Evolutionary conservation across 2,329 filamentous ascomycete species (phyloP), one percentile per base, ranked within the genome.

Genomic region (Aspergillus brasiliensis): DNA sequence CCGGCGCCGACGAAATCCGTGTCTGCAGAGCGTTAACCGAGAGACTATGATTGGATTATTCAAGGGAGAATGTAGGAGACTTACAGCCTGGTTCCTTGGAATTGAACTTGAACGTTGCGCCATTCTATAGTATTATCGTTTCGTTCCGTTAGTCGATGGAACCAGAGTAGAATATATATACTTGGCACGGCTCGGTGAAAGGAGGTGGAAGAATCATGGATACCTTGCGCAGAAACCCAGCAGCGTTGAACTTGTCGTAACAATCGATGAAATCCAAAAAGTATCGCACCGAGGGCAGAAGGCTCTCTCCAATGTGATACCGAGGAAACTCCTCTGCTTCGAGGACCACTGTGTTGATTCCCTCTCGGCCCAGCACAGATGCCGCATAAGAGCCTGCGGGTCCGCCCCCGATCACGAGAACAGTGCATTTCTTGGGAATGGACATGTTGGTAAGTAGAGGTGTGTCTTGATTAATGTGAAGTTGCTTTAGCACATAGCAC

Each of bases 321-420:
- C 77, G 70, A 8, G 77, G 77, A 51, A 79, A 78, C 23, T 67
- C 74, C 6, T 82, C 80, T 2, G 75, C 75, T 56, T 82, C 81
- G 2, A 83, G 65, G 0, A 82, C 31, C 3, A 82, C 78, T 3
- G 68, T 67, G 38, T 80, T 74, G 11, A 82, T 66, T 1, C 78
- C 79, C 62, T 82, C 80, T 1, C 79, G 75, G 0, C 80, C 80
- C 8, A 83, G 67, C 1, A 66, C 76, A 0, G 75, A 62, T 4
- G 81, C 78, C 1, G 79, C 62, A 54, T 80, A 82, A 0, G 80
- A 82, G 3, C 81, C 80, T 0, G 49, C 63, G 11, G 63, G 61
- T 1, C 63, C 63, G 19, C 63, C 63, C 17, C 63, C 63, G 17
- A 65, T 64, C 73, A 27, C 75, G 1, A 81, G 69, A 0, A 81